Conservation (phyloP, 2,329 filamentous ascomycete species). For the Ustulina deusta region DNA sequence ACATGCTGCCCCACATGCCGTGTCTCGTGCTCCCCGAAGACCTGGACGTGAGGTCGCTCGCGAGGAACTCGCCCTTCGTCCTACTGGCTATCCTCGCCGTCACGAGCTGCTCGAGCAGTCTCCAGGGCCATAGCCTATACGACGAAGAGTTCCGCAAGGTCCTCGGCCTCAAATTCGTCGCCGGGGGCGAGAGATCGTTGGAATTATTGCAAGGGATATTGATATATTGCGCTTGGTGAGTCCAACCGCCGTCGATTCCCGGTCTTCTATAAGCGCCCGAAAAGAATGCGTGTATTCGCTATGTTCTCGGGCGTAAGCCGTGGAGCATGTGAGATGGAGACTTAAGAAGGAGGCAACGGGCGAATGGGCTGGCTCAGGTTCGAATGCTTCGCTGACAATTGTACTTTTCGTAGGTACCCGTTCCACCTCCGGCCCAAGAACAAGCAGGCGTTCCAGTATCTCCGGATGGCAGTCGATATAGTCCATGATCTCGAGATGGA, state of each 20-base stretch:
- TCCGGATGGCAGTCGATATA: conserved; percentile 65
- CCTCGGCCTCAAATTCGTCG: conserved; percentile 67
- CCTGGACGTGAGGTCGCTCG: conserved; percentile 58
- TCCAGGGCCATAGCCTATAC: conserved; percentile 65
- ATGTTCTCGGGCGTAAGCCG: background rate
- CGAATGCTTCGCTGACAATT: conserved; percentile 13
- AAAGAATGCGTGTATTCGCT: background rate
- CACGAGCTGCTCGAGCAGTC: conserved; percentile 60
- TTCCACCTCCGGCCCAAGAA: conserved; percentile 66
- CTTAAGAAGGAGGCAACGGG: background rate
- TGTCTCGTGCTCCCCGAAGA: conserved; percentile 57
- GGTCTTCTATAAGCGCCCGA: background rate
- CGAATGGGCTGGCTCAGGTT: background rate
- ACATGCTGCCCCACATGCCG: conserved; percentile 57
- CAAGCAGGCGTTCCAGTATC: conserved; percentile 62
- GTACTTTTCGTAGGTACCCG: conserved; percentile 59
- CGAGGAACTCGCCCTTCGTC: conserved; percentile 63
- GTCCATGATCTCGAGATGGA: conserved; percentile 63
- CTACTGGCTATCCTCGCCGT: conserved; percentile 66
- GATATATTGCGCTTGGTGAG: conserved; percentile 68
- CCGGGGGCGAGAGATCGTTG: conserved; percentile 67
- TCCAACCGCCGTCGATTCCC: background rate
- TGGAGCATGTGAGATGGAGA: background rate
- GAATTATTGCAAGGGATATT: conserved; percentile 69
- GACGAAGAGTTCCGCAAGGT: conserved; percentile 70